These are phyloP conservation scores for Scopulariopsis brevicaulis DNA, from an alignment of 2,329 filamentous ascomycete genomes.

Conservation along the genomic window DNA sequence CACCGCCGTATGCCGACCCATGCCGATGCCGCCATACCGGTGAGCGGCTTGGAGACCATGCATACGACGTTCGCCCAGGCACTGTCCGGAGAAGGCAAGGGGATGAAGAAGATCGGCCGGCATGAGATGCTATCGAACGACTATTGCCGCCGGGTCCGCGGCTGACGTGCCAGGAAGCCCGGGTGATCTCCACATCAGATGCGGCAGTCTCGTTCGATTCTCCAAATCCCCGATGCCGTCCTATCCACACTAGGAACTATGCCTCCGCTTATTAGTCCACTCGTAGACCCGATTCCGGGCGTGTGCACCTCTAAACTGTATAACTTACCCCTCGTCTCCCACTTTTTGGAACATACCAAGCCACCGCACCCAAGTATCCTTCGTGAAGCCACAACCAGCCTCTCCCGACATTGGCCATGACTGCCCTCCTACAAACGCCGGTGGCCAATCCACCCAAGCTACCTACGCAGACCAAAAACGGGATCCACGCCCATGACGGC, in stretches of 20 bases:
- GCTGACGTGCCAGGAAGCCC: not conserved
- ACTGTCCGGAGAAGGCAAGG: no score
- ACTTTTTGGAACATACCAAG: not conserved
- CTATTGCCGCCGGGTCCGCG: no score
- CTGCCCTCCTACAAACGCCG: constrained; percentile 5
- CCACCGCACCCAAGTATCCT: not conserved
- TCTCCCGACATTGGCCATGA: constrained; percentile 5
- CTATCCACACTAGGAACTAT: not conserved
- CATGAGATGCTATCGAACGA: not conserved
- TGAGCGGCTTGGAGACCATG: not conserved
- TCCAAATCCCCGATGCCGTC: not conserved
- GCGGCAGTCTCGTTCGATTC: no score
- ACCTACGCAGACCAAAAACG: not conserved
- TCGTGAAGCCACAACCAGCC: not conserved
- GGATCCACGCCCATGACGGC: not conserved
- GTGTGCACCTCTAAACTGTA: not conserved
- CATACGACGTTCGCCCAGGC: no score
- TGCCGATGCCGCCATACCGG: not conserved
- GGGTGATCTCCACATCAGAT: no score
- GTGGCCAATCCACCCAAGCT: not conserved
- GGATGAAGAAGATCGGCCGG: not conserved
- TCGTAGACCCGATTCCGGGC: not conserved
- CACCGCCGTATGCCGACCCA: not conserved
- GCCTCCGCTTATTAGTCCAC: not conserved
- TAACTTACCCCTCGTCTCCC: not conserved